Evolutionary conservation across 2,329 filamentous ascomycete species (phyloP).

Genomic region (Colletotrichum destructivum): DNA sequence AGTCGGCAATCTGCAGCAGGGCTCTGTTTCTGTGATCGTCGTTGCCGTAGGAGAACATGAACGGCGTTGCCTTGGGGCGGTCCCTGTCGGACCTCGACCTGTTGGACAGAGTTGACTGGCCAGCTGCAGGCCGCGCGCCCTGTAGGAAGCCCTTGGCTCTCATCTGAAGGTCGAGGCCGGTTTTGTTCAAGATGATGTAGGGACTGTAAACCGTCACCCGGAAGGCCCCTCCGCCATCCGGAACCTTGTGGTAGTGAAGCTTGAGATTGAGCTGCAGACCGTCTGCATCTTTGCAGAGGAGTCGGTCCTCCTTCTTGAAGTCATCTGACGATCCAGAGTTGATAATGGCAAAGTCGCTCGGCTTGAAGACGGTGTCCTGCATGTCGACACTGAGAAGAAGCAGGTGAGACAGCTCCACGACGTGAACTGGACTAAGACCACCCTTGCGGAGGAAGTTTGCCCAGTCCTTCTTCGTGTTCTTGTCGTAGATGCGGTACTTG

Average conservation of each 20-base stretch:
- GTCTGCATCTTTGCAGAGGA: slow-evolving; percentile 88
- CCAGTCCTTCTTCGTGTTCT: slow-evolving; percentile 99
- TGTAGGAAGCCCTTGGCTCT: slow-evolving; percentile 92
- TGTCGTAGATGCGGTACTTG: slow-evolving; percentile 99
- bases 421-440: slow-evolving; percentile 96
- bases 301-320: slow-evolving; percentile 84
- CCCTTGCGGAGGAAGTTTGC: slow-evolving; percentile 98
- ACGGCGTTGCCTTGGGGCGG: slow-evolving; percentile 83
- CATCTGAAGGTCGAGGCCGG: slow-evolving; percentile 88
- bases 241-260: slow-evolving; percentile 91
- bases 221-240: slow-evolving; percentile 95
- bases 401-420: slow-evolving; percentile 95
- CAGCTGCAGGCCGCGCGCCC: slow-evolving; percentile 85
- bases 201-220: slow-evolving; percentile 95
- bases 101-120: slow-evolving; percentile 74
- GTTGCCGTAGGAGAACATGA: slow-evolving; percentile 95
- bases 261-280: slow-evolving; percentile 85
- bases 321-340: slow-evolving; percentile 91
- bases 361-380: slow-evolving; percentile 94
- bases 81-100: slow-evolving; percentile 64
- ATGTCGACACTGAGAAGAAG: slow-evolving; percentile 94
- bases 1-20: slow-evolving; percentile 88
- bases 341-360: slow-evolving; percentile 97
- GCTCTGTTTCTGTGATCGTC: slow-evolving; percentile 94
- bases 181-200: slow-evolving; percentile 96